Evolutionary conservation across 495 filamentous ascomycete genomes (phyloP), one percentile per base, ranked within the genome.

Genomic region (Lineolata rhizophorae): DNA sequence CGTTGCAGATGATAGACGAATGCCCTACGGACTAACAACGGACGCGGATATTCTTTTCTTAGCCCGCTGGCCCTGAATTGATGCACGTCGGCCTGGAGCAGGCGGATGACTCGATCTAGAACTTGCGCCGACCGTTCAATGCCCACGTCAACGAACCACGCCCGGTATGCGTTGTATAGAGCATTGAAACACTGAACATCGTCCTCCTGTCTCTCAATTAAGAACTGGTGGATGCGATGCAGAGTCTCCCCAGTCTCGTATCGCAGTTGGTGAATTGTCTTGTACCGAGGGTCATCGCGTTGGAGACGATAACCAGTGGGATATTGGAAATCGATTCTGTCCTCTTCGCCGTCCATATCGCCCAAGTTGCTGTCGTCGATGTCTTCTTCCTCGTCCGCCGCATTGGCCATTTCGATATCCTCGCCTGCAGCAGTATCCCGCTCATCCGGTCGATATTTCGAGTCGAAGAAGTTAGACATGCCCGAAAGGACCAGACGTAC

Each of bases 141-240:
- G 13, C 90, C 90, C 28, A 95, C 82, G 42, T 99, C 87, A 5
- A 90, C 76, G 44, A 99, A 93, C 80, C 82, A 99, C n/a, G 75
- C 82, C 11, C 76, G 60, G 51, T 92, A 99, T 1, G 87, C 75
- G 16, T 71, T 79, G 50, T 94, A 99, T 8, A 99, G 50, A 16
- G 83, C 67, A 20, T 76, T 90, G 52, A 95, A 99, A 53, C 82
- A 93, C 2, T 78, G 65, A 8, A 99, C 87, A 45, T 95, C 87
- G 48, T 99, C 87, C 48, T 94, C 75, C 48, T 93, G 84, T 31
- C 83, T 75, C 27, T 69, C 58, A 8, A 62, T 72, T 34, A 99
- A 51, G 58, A 92, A 95, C 5, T 62, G 53, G 47, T 99, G 87
- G 1, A 85, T 80, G 20, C 62, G 60, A 36, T 91, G 85, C 24